Evolutionary conservation across 306 rosid species (phyloP), one percentile per base, ranked within the genome.

Genomic region (Dryas alaskensis): DNA sequence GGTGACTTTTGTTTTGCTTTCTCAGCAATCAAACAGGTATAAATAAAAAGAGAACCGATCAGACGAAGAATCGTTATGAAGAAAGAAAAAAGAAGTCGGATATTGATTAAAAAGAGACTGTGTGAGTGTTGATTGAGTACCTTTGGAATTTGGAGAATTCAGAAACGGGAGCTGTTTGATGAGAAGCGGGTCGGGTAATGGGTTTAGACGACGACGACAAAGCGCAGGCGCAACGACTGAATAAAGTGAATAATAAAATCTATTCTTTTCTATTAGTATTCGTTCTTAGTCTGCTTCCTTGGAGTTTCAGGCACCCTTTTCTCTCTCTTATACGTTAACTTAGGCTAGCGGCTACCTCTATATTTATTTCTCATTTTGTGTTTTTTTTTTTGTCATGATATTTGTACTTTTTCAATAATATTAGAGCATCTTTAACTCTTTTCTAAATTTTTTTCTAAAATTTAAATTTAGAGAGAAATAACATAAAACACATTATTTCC

Each of bases 221-320:
- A 63, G 31, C 37, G 58, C 49, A 76, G 8, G 74, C 60, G 66
- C 80, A 42, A 81, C 67, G 78, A 81, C 81, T 45, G 27, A 42
- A 17, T 49, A 25, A 63, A 55, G 37, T 47, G 46, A 62, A 46
- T 7, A 40, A 22, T 54, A 31, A 54, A 65, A 42, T 52, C 13
- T 4, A 8, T 16, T 31, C 37, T 31, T 31, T 31, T 31, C 37
- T 22, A 8, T 9, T 12, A 22, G 22, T 22, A 22, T 22, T 22
- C 22, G 22, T 22, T 22, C 22, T 22, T 22, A 10, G 44, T 47
- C 65, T 19, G 40, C 17, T 70, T 60, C 67, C 75, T 61, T 61
- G 76, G 76, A 73, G 55, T 76, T 71, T 58, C 72, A 78, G 69
- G 14, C 61, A 1, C 50, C 13, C 12, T 9, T 55, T 3, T 62